Evolutionary conservation across 208 protist genomes (phyloP).

Genomic region (Vickermania ingenoplastis): DNA sequence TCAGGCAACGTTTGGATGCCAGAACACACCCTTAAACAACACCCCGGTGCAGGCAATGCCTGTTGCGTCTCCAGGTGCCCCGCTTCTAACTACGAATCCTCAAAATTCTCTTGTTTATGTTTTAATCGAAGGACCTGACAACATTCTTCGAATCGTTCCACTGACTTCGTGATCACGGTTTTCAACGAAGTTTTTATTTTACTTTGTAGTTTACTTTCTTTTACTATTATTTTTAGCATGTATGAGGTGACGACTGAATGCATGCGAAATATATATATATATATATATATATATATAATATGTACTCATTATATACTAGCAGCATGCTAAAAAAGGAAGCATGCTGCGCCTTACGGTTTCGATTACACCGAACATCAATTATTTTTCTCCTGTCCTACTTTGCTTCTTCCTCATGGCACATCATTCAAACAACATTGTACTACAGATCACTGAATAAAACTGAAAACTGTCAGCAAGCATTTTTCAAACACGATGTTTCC

Average conservation of each 20-base stretch:
- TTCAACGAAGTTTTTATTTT: conserved; percentile 7
- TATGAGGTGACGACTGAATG: neutral
- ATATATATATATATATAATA: too few relatives aligned
- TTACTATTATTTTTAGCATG: neutral
- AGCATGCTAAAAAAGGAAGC: too few relatives aligned
- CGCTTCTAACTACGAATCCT: neutral
- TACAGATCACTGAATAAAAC: too few relatives aligned
- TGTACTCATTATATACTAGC: too few relatives aligned
- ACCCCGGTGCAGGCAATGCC: neutral
- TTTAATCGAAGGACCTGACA: conserved; percentile 22
- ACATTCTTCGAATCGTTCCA: conserved; percentile 24
- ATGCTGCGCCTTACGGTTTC: too few relatives aligned
- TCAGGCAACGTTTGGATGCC: neutral
- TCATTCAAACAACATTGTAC: too few relatives aligned
- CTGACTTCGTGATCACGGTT: conserved; percentile 2
- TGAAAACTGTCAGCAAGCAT: too few relatives aligned
- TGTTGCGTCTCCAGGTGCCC: neutral
- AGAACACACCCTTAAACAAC: too few relatives aligned
- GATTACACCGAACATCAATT: too few relatives aligned
- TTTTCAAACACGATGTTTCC: too few relatives aligned
- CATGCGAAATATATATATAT: neutral
- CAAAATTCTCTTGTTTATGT: conserved; percentile 16
- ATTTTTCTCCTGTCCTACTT: too few relatives aligned
- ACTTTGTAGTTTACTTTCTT: neutral
- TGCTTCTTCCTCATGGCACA: too few relatives aligned